Base-by-base conservation (phyloP, 2,329 filamentous ascomycete species). In the Trichoderma sp. region DNA sequence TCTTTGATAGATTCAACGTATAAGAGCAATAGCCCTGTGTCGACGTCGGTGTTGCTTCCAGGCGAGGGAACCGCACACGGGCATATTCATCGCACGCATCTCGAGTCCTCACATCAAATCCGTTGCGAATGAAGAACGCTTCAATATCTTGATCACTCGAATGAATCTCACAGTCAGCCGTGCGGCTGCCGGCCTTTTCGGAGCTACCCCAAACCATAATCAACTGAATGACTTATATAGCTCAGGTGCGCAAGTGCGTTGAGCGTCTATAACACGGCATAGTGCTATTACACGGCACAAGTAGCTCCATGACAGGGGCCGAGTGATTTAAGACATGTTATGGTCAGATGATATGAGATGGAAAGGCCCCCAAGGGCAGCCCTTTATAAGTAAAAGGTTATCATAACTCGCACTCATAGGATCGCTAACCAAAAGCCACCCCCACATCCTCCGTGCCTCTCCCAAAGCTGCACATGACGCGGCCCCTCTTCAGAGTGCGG, bases 11-110 rank as follows among this genome's bases (percentile, higher is more conserved):
- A 29, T 83, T 80, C 7, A 89, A 76, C 0, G 88, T 89, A 77
- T 89, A 86, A 2, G 88, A 89, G 77, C 88, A 90, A 76, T 87
- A 88, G 21, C 88, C 88, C 77, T 89, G 88, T 6, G 82, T 82
- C 7, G 82, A 78, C 8, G 82, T 82, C 3, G 85, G 82, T 4
- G 78, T 76, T 31, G 86, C 79, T 3, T 78, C 69, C n/a, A 75
- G 68, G 6, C 76, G 76, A 0, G 84, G 82, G 66, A 85, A 87
- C 0, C 77, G 78, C 18, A 79, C 71, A 53, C 74, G 76, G 16
- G 83, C 81, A 65, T 86, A 84, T 3, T 78, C 77, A 71, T 86
- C 75, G 35, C 80, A 81, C 27, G 53, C 53, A 24, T 60, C 59
- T 75, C 50, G 74, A 53, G 75, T 77, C 2, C 29, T 24, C 29